Conservation (phyloP, 2,329 filamentous ascomycete species). For the Neocucurbitaria cava region DNA sequence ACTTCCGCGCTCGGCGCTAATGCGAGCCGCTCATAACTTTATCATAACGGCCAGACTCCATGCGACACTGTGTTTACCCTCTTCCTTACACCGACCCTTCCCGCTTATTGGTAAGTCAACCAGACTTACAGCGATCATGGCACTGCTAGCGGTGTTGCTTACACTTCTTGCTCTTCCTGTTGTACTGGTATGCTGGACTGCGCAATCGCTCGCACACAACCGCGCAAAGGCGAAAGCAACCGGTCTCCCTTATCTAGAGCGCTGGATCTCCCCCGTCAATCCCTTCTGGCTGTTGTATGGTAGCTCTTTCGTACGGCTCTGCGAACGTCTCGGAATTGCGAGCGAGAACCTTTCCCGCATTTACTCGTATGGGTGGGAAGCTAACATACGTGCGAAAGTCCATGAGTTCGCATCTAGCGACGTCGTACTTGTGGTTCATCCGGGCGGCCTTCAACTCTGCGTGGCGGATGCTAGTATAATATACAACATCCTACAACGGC, state of each 20-base stretch:
- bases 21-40: not conserved
- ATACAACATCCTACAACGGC: slow-evolving; percentile 12
- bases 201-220: slow-evolving; percentile 3
- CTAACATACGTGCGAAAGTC: slow-evolving; percentile 7
- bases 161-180: slow-evolving; percentile 1
- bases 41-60: not conserved
- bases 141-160: not conserved
- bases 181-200: not conserved
- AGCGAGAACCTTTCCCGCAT: slow-evolving; percentile 6
- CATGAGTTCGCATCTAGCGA: slow-evolving; percentile 9
- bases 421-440: slow-evolving; percentile 12
- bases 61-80: not conserved
- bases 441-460: slow-evolving; percentile 8
- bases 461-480: slow-evolving; percentile 14
- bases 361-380: slow-evolving; percentile 18
- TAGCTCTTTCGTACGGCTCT: slow-evolving; percentile 6
- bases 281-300: slow-evolving; percentile 21
- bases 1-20: not conserved
- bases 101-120: not conserved
- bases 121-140: not conserved
- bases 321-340: slow-evolving; percentile 4
- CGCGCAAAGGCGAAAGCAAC: slow-evolving; percentile 11
- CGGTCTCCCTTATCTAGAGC: slow-evolving; percentile 22
- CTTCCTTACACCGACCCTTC: not conserved
- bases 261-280: slow-evolving; percentile 19